These are phyloP conservation scores for Acephala macrosclerotiorum DNA, from an alignment of 2,329 filamentous ascomycete genomes.

Conservation along the genomic window DNA sequence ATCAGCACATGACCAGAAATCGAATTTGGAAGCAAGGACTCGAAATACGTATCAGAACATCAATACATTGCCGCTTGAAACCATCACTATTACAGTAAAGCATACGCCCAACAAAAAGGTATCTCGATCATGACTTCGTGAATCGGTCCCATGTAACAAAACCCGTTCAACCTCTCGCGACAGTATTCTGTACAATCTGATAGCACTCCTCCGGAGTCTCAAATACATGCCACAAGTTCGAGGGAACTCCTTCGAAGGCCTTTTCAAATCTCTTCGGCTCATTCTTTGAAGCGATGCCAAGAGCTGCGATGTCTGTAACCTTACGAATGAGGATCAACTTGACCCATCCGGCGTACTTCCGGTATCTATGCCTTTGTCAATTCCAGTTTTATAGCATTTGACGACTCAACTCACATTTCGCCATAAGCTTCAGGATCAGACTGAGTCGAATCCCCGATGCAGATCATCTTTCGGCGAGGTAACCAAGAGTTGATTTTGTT, in stretches of 20 bases:
- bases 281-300: slow-evolving; percentile 77
- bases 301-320: slow-evolving; percentile 74
- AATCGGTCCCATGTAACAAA: no score
- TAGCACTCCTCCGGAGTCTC: slow-evolving; percentile 74
- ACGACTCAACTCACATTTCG: slow-evolving; percentile 65
- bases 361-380: slow-evolving; percentile 54
- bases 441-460: slow-evolving; percentile 91
- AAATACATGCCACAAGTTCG: slow-evolving; percentile 81
- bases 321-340: slow-evolving; percentile 85
- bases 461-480: slow-evolving; percentile 79
- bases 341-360: slow-evolving; percentile 77
- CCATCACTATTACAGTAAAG: not conserved
- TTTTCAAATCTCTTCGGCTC: slow-evolving; percentile 78
- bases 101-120: not conserved
- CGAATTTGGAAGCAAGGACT: no score
- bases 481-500: slow-evolving; percentile 80
- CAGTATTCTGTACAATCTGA: slow-evolving; percentile 46
- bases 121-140: slow-evolving; percentile 6
- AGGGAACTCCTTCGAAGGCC: slow-evolving; percentile 80
- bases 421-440: slow-evolving; percentile 91
- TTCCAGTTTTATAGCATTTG: not conserved
- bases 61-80: not conserved
- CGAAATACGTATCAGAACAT: not conserved
- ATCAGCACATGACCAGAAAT: no score
- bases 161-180: slow-evolving; percentile 16